Evolutionary conservation across 2,329 filamentous ascomycete genomes (phyloP).

Genomic region (Fusarium sp.): DNA sequence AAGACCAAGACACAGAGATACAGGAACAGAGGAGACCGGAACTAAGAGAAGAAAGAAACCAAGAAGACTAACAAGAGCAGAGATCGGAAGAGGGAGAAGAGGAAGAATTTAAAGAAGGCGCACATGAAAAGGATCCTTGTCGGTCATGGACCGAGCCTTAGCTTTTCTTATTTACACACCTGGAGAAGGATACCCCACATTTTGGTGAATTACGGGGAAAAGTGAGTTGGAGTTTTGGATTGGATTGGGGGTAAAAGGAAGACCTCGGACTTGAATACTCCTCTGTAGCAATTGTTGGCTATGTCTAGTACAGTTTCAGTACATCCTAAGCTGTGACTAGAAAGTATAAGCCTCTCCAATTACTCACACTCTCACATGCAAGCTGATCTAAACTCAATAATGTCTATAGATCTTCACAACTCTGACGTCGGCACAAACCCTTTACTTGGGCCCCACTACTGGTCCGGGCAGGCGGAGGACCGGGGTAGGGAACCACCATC

Average conservation of each 20-base stretch:
- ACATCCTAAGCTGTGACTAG: neutral
- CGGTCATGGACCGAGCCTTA: conserved; percentile 29
- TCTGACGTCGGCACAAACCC: conserved; percentile 31
- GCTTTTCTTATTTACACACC: conserved; percentile 31
- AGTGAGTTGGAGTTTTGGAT: conserved; percentile 25
- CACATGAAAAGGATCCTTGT: conserved; percentile 27
- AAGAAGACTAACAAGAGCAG: conserved; percentile 2
- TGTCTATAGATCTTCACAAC: neutral
- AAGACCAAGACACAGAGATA: neutral
- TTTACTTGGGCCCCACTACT: conserved; percentile 29
- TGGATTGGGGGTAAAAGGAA: conserved; percentile 27
- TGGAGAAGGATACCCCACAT: conserved; percentile 37
- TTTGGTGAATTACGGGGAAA: conserved; percentile 19
- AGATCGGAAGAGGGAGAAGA: conserved; percentile 13
- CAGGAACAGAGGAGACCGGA: neutral
- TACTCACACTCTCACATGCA: conserved; percentile 24
- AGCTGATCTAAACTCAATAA: neutral
- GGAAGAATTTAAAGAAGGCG: conserved; percentile 27
- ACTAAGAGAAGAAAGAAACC: neutral
- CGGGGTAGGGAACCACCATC: conserved; percentile 36
- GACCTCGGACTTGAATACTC: neutral
- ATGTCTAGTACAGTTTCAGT: neutral
- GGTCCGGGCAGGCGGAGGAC: conserved; percentile 46
- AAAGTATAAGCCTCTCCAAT: neutral
- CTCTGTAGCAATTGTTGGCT: neutral